Conservation (phyloP, 108 stramenopile species). For the Skeletonema menzelii region DNA sequence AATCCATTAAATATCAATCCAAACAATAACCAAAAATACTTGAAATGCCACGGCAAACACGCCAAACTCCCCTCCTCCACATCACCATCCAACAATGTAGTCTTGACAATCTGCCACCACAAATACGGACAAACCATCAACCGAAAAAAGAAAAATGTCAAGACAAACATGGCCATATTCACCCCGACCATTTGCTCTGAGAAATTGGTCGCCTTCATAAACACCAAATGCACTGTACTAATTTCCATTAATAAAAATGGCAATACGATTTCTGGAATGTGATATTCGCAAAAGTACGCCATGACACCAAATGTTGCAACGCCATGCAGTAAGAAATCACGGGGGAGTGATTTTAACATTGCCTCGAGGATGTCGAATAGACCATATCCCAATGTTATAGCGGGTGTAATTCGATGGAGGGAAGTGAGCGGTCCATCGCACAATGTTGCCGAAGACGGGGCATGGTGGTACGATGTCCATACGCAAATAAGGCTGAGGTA, state of each 20-base stretch:
- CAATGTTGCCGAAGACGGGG: conserved; percentile 1
- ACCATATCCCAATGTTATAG: conserved; percentile 63
- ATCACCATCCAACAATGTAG: background rate
- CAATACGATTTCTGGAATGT: conserved; percentile 43
- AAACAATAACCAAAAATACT: conserved; percentile 42
- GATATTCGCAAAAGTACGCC: conserved; percentile 52
- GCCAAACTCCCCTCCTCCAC: background rate
- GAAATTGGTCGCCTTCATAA: conserved; percentile 36
- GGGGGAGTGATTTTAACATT: conserved; percentile 19
- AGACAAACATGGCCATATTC: conserved; percentile 43
- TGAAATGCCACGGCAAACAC: conserved; percentile 55
- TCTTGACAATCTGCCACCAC: conserved; percentile 31
- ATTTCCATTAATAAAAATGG: conserved; percentile 70
- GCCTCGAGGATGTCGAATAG: conserved; percentile 63
- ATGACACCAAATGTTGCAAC: conserved; percentile 53
- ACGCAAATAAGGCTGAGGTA: conserved; percentile 36
- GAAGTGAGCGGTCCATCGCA: conserved; percentile 60
- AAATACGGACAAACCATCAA: conserved; percentile 52
- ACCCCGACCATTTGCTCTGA: conserved; percentile 4
- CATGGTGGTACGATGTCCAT: conserved; percentile 5
- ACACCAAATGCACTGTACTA: conserved; percentile 25
- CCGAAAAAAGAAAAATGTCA: conserved; percentile 53
- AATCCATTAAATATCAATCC: conserved; percentile 58
- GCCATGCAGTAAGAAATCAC: conserved; percentile 65
- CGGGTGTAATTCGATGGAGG: conserved; percentile 67